Evolutionary conservation across 768 basidiomycete species (phyloP).

Genomic region (Lactarius trivialis): DNA sequence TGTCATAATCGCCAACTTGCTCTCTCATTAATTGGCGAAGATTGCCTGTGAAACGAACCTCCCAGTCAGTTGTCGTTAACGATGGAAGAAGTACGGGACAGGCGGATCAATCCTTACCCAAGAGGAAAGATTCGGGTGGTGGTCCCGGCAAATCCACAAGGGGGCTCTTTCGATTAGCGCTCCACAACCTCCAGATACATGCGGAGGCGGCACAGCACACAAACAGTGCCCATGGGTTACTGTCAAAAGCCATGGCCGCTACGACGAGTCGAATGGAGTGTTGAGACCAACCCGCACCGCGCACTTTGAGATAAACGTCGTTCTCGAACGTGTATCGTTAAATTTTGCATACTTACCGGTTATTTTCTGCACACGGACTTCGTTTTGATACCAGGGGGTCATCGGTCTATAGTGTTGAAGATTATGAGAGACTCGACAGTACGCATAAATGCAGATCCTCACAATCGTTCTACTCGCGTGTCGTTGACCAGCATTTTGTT

Average conservation of each 20-base stretch:
- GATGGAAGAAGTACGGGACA: not conserved
- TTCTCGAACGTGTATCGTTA: too few species aligned
- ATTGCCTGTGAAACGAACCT: not conserved
- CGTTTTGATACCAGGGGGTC: too few species aligned
- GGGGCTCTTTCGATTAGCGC: not conserved
- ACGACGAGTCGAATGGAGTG: not conserved
- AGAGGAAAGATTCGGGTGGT: conserved; percentile 14
- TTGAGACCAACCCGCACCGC: not conserved
- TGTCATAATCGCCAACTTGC: conserved; percentile 9
- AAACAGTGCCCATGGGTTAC: not conserved
- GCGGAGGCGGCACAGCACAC: not conserved
- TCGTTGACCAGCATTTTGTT: too few species aligned
- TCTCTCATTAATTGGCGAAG: conserved; percentile 17
- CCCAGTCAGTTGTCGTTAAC: not conserved
- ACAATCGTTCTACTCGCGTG: too few species aligned
- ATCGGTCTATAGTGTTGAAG: too few species aligned
- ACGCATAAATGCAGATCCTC: too few species aligned
- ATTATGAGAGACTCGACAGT: too few species aligned
- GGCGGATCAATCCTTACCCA: conserved; percentile 2
- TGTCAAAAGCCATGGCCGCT: not conserved
- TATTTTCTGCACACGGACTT: too few species aligned
- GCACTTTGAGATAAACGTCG: too few species aligned
- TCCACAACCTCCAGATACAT: not conserved
- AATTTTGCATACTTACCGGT: too few species aligned
- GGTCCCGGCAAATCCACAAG: conserved; percentile 9